Evolutionary conservation across 1,139 yeast species (phyloP), one percentile per base, ranked within the genome.

Genomic region (Nakaseomyces nivariensis): DNA sequence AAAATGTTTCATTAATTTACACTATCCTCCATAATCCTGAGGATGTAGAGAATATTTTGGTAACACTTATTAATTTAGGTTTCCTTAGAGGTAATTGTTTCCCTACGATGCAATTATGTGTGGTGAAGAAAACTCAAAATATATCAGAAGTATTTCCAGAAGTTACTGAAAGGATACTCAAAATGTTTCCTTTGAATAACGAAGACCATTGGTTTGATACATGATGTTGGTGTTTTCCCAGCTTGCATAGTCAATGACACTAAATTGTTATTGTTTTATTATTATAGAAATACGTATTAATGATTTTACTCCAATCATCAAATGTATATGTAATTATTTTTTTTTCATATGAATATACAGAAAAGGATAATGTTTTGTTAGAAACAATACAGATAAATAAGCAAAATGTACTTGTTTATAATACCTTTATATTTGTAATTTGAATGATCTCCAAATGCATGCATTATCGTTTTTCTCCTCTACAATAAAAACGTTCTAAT

Each of bases 71-170:
- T 43, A 62, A 61, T 41, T 50, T 61, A 41, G 63, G 63, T 4
- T 55, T 63, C 37, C 48, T 64, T 25, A 56, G 64, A 48, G 69
- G 67, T 33, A 65, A 64, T 49, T 64, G 67, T 45, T 63, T 62
- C 53, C 68, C 68, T 24, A 41, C 56, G 25, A 45, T 58, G 46
- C 53, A 53, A 48, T 50, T 62, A 34, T 60, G 65, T 47, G 66
- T 63, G 4, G 58, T 62, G 37, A 62, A 61, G 51, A 63, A 61
- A 51, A 61, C 66, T 2, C 49, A 45, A 4, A 51, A 56, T 41
- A 50, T 64, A 9, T 47, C 48, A 17, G 61, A 59, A 29, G 58
- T 65, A 3, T 53, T 65, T 45, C 68, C 68, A 4, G 45, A 55
- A 1, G 53, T 63, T 4, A 58, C 58, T 25, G 61, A 58, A 36